These are phyloP conservation scores for Rhizophlyctis rosea DNA, from an alignment of 192 early-diverging fungal species.

Conservation along the genomic window DNA sequence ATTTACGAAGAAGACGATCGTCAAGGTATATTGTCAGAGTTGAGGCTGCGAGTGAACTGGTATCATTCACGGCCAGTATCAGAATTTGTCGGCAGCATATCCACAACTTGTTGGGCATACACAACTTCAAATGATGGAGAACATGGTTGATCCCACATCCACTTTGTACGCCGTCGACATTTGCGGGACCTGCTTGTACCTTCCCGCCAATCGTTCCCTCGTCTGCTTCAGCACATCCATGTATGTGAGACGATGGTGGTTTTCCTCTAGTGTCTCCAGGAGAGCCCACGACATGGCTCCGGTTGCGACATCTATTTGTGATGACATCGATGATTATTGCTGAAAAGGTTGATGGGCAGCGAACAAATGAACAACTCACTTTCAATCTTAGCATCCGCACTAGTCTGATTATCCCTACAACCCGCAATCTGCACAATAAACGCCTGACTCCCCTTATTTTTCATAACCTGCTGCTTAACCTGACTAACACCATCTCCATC, in stretches of 20 bases:
- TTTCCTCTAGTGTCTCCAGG: conserved; percentile 39
- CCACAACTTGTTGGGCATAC: too few relatives aligned
- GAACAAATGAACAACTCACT: conserved; percentile 1
- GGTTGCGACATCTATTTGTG: conserved; percentile 38
- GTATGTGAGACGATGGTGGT: conserved; percentile 34
- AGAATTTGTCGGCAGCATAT: too few relatives aligned
- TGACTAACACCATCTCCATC: not conserved
- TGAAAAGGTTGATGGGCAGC: not conserved
- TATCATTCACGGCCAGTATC: too few relatives aligned
- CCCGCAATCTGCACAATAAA: conserved; percentile 65
- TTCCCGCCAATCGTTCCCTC: conserved; percentile 29
- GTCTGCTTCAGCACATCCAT: conserved; percentile 47
- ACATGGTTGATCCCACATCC: not conserved
- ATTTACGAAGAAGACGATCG: too few relatives aligned
- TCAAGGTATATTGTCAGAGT: too few relatives aligned
- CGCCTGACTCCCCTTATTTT: conserved; percentile 29
- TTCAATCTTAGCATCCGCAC: conserved; percentile 66
- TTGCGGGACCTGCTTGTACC: conserved; percentile 39
- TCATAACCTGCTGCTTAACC: conserved; percentile 13
- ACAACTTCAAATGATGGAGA: too few relatives aligned
- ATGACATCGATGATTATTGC: not conserved
- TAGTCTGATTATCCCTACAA: conserved; percentile 70
- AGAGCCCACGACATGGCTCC: conserved; percentile 69
- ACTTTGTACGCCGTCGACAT: not conserved
- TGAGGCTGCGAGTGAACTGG: too few relatives aligned